Conservation (phyloP, 1,284 basidiomycete species). For the Ustilago bromivora region DNA sequence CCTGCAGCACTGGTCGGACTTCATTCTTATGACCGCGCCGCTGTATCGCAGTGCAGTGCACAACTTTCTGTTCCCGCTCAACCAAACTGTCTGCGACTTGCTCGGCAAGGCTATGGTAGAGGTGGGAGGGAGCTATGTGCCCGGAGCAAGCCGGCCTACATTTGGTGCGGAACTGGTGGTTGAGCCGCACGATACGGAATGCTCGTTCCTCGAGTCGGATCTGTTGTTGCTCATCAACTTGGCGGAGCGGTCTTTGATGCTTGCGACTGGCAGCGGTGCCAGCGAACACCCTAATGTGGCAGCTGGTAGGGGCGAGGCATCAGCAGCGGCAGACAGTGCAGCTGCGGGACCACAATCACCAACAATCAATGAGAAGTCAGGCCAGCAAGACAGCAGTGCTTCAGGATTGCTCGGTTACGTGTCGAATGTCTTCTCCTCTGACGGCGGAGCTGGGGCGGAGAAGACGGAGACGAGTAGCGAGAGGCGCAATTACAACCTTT, state of each 20-base stretch:
- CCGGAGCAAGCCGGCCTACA: constrained; percentile 55
- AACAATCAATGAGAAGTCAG: constrained; percentile 15
- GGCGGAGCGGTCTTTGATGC: constrained; percentile 50
- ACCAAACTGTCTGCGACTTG: constrained; percentile 83
- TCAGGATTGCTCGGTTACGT: constrained; percentile 55
- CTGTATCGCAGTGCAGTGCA: constrained; percentile 81
- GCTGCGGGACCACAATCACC: not conserved
- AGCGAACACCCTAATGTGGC: not conserved
- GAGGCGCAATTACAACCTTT: constrained; percentile 21
- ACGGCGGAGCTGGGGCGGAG: constrained; percentile 7
- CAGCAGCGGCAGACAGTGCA: constrained; percentile 4
- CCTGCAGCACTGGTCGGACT: constrained; percentile 95
- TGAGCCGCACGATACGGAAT: constrained; percentile 25
- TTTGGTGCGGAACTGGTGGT: constrained; percentile 46
- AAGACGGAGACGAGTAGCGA: constrained; percentile 10
- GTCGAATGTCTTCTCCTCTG: constrained; percentile 57
- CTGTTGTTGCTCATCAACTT: constrained; percentile 56
- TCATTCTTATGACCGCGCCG: constrained; percentile 88
- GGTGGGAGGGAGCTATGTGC: constrained; percentile 68
- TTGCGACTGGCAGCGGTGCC: constrained; percentile 12
- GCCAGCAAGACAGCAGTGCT: constrained; percentile 8
- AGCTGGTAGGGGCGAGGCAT: not conserved
- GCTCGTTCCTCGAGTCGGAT: constrained; percentile 51
- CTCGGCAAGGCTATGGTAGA: constrained; percentile 76
- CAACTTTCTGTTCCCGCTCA: constrained; percentile 80